phyloP scores from a whole-genome alignment of 2,329 filamentous ascomycete species.

The Aureobasidium sp. region DNA sequence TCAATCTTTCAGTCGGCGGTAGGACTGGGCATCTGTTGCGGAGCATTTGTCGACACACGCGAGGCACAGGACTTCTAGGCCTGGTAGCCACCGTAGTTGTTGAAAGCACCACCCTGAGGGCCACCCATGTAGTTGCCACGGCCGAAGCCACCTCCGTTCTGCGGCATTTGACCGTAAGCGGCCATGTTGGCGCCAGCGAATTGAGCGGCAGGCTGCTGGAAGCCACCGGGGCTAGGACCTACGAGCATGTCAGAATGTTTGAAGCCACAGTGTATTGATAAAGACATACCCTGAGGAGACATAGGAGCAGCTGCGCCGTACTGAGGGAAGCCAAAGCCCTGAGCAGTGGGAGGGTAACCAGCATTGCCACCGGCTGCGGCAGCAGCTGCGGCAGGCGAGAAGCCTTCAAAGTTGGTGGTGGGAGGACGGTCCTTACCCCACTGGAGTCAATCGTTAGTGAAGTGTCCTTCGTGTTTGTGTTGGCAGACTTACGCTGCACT shows the following conservation, averaged over 20 bases:
- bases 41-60: not conserved
- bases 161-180: slow-evolving; percentile 44
- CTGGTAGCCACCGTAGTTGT: slow-evolving; percentile 46
- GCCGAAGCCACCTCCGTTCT: slow-evolving; percentile 75
- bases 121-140: slow-evolving; percentile 58
- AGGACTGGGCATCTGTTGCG: not conserved
- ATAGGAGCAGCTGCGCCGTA: slow-evolving; percentile 69
- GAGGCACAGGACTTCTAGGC: slow-evolving; percentile 35
- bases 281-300: slow-evolving; percentile 50
- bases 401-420: slow-evolving; percentile 72
- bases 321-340: slow-evolving; percentile 80
- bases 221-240: slow-evolving; percentile 30
- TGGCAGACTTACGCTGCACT: slow-evolving; percentile 84
- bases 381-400: slow-evolving; percentile 64
- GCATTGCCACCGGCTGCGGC: slow-evolving; percentile 57
- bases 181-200: slow-evolving; percentile 59
- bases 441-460: slow-evolving; percentile 43
- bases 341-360: slow-evolving; percentile 65
- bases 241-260: slow-evolving; percentile 17
- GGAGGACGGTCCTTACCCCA: slow-evolving; percentile 99
- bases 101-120: slow-evolving; percentile 42
- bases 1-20: slow-evolving; percentile 8
- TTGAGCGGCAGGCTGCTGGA: slow-evolving; percentile 50
- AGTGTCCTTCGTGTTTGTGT: slow-evolving; percentile 21
- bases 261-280: slow-evolving; percentile 21